These are phyloP conservation scores for Aquanectria penicillioides DNA, from an alignment of 2,329 filamentous ascomycete genomes.

Conservation along the genomic window DNA sequence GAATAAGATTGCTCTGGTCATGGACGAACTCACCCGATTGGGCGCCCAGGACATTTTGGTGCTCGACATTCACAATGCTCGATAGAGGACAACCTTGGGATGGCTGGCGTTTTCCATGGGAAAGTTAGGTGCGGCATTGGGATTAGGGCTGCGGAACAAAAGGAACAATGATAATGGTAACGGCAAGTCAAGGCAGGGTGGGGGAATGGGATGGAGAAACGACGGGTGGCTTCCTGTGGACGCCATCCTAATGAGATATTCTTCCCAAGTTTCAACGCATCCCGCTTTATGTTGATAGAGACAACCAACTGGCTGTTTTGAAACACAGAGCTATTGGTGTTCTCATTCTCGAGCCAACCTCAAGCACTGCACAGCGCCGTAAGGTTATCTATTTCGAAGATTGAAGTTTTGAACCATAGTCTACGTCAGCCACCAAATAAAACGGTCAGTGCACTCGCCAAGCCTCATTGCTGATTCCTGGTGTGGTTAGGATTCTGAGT, in stretches of 20 bases:
- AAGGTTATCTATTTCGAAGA: no score
- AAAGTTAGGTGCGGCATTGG: constrained; percentile 21
- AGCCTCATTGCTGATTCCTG: no score
- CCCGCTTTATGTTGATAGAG: not conserved
- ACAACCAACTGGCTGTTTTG: no score
- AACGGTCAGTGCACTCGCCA: no score
- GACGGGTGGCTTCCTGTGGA: constrained; percentile 26
- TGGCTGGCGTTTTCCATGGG: constrained; percentile 25
- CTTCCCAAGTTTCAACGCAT: constrained; percentile 23
- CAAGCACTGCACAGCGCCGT: no score
- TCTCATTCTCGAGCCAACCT: no score
- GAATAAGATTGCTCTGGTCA: constrained; percentile 83
- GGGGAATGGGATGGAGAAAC: constrained; percentile 13
- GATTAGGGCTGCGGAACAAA: constrained; percentile 30
- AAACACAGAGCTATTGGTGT: no score
- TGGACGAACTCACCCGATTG: constrained; percentile 82
- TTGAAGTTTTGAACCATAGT: no score
- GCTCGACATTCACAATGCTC: constrained; percentile 84
- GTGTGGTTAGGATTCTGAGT: no score
- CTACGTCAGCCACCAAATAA: no score
- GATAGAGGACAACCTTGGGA: constrained; percentile 46
- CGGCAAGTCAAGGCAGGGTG: constrained; percentile 22
- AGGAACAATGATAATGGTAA: constrained; percentile 21
- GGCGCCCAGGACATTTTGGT: constrained; percentile 89
- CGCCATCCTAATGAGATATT: constrained; percentile 35